These are phyloP conservation scores for Triticum aestivum DNA, from an alignment of 176 grass and related monocot species.

Conservation along the genomic window IWGSC_CS_RefSeq_v2.1 NC_057805.1:503299625-503300124, in stretches of 20 bases:
- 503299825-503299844: neutral
- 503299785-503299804: neutral
- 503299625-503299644: neutral
- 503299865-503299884: no score
- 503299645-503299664: neutral
- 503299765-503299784: neutral
- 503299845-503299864: neutral
- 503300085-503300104: constrained; percentile 58
- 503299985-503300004: constrained; percentile 39
- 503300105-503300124: constrained; percentile 41
- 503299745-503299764: neutral
- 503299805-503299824: neutral
- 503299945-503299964: constrained; percentile 24
- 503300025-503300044: constrained; percentile 43
- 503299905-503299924: constrained; percentile 52
- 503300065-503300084: constrained; percentile 47
- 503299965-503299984: constrained; percentile 32
- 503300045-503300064: constrained; percentile 58
- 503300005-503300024: constrained; percentile 28
- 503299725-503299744: neutral
- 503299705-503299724: neutral
- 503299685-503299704: neutral
- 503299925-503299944: constrained; percentile 27
- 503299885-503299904: constrained; percentile 14
- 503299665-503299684: neutral